Evolutionary conservation across 352 stramenopile species (phyloP).

Genomic region (Phytophthora fragariae): DNA sequence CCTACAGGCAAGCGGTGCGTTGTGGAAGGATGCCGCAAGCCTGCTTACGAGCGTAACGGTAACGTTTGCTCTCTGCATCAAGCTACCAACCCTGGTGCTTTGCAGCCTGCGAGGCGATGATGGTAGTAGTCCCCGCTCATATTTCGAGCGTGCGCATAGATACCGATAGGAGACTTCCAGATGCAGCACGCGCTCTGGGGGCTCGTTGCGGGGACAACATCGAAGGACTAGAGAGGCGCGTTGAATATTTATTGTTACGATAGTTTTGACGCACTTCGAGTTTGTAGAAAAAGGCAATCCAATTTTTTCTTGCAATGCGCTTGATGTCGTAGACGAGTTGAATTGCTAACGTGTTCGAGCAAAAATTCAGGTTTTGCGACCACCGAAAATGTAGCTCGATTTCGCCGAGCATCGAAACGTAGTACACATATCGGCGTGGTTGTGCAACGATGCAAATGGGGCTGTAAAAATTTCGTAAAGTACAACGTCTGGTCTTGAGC

Average conservation of each 20-base stretch:
- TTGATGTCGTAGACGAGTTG: constrained; percentile 6
- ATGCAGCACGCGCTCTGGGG: constrained; percentile 16
- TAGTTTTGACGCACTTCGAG: constrained; percentile 51
- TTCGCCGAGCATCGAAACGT: constrained; percentile 26
- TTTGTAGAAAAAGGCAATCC: constrained; percentile 49
- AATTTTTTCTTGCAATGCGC: constrained; percentile 40
- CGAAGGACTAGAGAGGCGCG: constrained; percentile 29
- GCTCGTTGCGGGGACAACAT: constrained; percentile 22
- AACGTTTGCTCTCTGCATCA: constrained; percentile 70
- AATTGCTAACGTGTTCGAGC: constrained; percentile 19
- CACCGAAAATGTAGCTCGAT: constrained; percentile 14
- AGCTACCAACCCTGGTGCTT: constrained; percentile 20
- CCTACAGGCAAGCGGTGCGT: constrained; percentile 71
- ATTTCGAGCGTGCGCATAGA: constrained; percentile 28
- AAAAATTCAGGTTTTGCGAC: constrained; percentile 11
- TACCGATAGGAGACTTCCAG: constrained; percentile 25
- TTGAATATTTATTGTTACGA: constrained; percentile 55
- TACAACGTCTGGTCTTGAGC: no score
- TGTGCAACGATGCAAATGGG: no score
- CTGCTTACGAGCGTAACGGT: constrained; percentile 81
- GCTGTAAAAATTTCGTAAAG: no score
- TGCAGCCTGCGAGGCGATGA: constrained; percentile 35
- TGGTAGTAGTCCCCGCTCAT: constrained; percentile 22
- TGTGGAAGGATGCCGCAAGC: constrained; percentile 71
- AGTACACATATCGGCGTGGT: no score